Percentiles rank a stretch among this genome's conserved stretches.
Evolutionary conservation across 192 early-diverging fungal species (phyloP).

Genomic region (Diversispora eburnea): DNA sequence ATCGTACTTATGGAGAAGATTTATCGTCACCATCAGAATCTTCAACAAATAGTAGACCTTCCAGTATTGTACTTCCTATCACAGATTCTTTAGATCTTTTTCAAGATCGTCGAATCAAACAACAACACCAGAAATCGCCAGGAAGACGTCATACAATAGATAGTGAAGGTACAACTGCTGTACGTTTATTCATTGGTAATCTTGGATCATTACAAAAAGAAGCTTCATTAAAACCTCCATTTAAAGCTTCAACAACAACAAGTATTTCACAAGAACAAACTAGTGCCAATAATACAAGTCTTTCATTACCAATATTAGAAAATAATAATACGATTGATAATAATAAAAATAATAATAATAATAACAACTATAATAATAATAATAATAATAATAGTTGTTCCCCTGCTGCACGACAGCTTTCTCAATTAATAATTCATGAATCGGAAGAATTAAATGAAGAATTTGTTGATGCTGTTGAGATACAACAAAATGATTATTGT

Average conservation of each 20-base stretch:
- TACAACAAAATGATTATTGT: background rate
- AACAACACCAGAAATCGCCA: no score
- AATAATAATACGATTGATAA: background rate
- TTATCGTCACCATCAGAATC: background rate
- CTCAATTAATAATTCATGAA: slow-evolving; percentile 22
- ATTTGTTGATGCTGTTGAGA: slow-evolving; percentile 30
- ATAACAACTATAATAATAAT: background rate
- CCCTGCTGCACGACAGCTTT: background rate
- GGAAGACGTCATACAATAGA: slow-evolving; percentile 18
- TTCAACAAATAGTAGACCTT: background rate
- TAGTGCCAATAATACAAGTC: background rate
- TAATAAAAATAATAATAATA: background rate
- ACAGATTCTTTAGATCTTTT: background rate
- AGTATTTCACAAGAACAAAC: slow-evolving; percentile 12
- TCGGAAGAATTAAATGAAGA: slow-evolving; percentile 16
- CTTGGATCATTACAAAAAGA: background rate
- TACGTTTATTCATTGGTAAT: slow-evolving; percentile 24
- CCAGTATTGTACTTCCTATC: background rate
- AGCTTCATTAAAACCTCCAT: background rate
- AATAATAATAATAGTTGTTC: background rate
- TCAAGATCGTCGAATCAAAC: background rate
- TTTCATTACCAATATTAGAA: background rate
- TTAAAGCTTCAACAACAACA: slow-evolving; percentile 16
- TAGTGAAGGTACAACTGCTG: background rate
- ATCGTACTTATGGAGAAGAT: background rate